Evolutionary conservation across 306 rosid genomes (phyloP).

Genomic region (Cyamopsis tetragonoloba): DNA sequence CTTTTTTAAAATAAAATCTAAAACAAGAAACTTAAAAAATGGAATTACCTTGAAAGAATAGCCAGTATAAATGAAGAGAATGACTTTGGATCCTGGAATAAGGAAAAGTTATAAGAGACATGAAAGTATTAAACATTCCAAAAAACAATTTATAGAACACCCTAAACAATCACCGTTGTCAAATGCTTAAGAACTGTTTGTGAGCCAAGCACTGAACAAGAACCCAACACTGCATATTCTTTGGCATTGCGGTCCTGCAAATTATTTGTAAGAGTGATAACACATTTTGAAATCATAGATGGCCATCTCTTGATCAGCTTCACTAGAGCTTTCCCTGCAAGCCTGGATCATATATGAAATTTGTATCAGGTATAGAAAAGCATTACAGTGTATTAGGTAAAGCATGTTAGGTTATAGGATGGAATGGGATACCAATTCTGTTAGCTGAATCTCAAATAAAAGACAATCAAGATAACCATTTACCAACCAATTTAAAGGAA

Average conservation of each 20-base stretch:
- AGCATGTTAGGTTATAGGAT: constrained; percentile 10
- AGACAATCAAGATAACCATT: constrained; percentile 14
- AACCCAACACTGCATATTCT: constrained; percentile 87
- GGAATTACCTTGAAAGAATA: constrained; percentile 83
- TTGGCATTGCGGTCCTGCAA: constrained; percentile 56
- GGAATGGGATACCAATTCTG: constrained; percentile 17
- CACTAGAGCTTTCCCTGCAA: constrained; percentile 84
- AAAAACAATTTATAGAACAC: constrained; percentile 23
- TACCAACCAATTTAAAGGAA: constrained; percentile 17
- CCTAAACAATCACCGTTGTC: constrained; percentile 57
- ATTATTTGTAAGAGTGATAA: constrained; percentile 65
- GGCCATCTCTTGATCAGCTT: constrained; percentile 98
- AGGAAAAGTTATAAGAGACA: constrained; percentile 35
- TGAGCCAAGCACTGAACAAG: constrained; percentile 90
- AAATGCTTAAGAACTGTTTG: constrained; percentile 92
- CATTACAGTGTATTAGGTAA: background rate
- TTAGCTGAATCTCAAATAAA: background rate
- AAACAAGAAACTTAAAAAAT: constrained; percentile 14
- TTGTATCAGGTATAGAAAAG: constrained; percentile 26
- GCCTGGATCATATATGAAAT: constrained; percentile 48
- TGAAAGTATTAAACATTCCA: constrained; percentile 12
- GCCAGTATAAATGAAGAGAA: constrained; percentile 81
- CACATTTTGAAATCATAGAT: constrained; percentile 87
- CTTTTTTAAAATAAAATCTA: too few species aligned
- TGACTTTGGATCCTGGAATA: constrained; percentile 73